Base-by-base conservation (phyloP, 148 eudicot species). In the Amaranthus cruentus region DNA sequence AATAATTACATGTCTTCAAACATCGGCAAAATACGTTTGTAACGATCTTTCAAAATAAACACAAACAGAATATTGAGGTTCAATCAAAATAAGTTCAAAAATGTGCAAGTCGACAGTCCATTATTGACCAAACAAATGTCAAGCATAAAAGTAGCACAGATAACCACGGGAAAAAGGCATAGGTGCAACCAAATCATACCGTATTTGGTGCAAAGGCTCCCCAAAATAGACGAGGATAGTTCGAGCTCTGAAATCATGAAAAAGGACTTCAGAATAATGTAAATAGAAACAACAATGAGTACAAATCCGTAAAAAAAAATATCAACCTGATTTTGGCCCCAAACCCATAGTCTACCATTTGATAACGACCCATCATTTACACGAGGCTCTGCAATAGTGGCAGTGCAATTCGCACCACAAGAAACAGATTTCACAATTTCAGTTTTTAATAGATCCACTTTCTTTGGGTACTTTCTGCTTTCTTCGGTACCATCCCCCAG, bases 351-450 rank as follows among this genome's bases (percentile, higher is more conserved):
- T 79, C 97, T 86, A 72, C 97, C 81, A 49, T 82, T 71, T 59
- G 92, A 79, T 44, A 80, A 53, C 69, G 88, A 85, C 76, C 95
- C 97, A 87, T 92, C 94, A 75, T 86, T 89, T 75, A 85, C 90
- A 66, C 96, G 96, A 72, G 99, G 95, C 73, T 88, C 91, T 73
- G 96, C 90, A 81, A 96, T 90, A 79, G 99, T 97, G 72, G 95
- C 99, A 73, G 99, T 96, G 79, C 99, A 96, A 85, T 89, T 91
- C 59, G 97, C 97, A 68, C 99, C 99, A 82, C 99, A 96, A 3
- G 99, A 84, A 55, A 90, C 99, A 43, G 91, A 87, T 71, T 86
- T 83, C 74, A 92, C 99, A 84, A 83, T 83, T 77, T 92, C 99
- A 44, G 87, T 76, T 77, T 84, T 85, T 81, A 96, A 73, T 42